These are phyloP conservation scores for Diplogelasinospora grovesii DNA, from an alignment of 495 filamentous ascomycete genomes.

Conservation along the genomic window DNA sequence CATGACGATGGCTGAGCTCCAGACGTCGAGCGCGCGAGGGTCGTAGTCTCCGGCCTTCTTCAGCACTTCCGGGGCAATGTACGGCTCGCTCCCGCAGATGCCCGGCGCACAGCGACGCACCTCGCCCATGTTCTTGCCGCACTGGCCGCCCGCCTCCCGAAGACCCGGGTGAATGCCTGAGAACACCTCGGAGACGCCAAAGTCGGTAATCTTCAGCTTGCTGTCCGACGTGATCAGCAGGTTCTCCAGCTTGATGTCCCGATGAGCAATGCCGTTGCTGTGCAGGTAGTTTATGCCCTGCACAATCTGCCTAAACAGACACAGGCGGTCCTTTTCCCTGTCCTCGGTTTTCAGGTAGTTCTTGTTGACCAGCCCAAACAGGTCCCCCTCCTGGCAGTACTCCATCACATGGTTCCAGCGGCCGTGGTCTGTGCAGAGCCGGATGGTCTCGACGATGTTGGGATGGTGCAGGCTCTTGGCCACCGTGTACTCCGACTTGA, in stretches of 20 bases:
- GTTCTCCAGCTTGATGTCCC: conserved; percentile 81
- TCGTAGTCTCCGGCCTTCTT: conserved; percentile 61
- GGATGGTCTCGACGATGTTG: conserved; percentile 68
- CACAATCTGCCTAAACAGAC: conserved; percentile 75
- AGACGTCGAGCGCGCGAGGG: conserved; percentile 67
- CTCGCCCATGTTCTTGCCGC: conserved; percentile 59
- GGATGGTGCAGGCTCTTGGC: conserved; percentile 70
- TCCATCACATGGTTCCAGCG: conserved; percentile 84
- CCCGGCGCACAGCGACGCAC: conserved; percentile 60
- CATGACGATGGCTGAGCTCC: conserved; percentile 71
- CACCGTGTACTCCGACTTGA: conserved; percentile 74
- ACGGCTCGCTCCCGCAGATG: conserved; percentile 69
- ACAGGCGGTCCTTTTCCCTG: conserved; percentile 59
- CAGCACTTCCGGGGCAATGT: conserved; percentile 72
- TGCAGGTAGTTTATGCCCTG: conserved; percentile 66
- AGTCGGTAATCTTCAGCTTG: conserved; percentile 74
- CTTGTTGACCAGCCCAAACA: conserved; percentile 60
- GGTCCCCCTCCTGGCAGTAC: conserved; percentile 67
- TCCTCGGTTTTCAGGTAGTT: conserved; percentile 54
- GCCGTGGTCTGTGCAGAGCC: conserved; percentile 57
- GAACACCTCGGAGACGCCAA: conserved; percentile 73
- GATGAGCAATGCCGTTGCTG: conserved; percentile 64
- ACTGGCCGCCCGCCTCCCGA: conserved; percentile 53
- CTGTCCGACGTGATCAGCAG: conserved; percentile 61
- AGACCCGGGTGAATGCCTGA: conserved; percentile 66